Evolutionary conservation across 345 rosid species (phyloP).

Genomic region (Brassica cretica): DNA sequence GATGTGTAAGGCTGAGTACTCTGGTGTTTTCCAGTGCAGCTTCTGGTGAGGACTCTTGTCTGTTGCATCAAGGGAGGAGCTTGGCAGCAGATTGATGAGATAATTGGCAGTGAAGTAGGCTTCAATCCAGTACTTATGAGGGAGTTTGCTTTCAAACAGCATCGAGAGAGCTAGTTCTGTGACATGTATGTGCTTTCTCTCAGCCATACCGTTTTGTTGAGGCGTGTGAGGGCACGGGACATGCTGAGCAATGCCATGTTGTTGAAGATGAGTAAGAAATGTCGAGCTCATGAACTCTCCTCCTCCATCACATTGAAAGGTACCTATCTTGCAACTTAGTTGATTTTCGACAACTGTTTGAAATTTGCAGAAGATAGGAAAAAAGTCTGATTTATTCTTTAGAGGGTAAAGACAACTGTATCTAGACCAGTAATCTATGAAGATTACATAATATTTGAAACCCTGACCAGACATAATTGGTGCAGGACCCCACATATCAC

Average conservation of each 20-base stretch:
- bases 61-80: background rate
- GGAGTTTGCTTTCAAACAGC: background rate
- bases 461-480: background rate
- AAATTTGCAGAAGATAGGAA: background rate
- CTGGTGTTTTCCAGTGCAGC: background rate
- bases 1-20: background rate
- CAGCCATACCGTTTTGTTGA: background rate
- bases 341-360: background rate
- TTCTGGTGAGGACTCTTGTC: background rate
- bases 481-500: background rate
- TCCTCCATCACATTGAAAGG: background rate
- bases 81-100: background rate
- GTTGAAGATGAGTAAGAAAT: background rate
- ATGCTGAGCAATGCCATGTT: background rate
- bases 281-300: background rate
- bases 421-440: background rate
- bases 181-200: background rate
- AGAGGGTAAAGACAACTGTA: background rate
- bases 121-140: background rate
- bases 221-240: background rate
- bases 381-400: background rate
- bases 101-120: background rate
- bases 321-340: background rate
- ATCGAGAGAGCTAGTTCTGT: background rate
- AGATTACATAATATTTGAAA: background rate